These are phyloP conservation scores for Theobroma cacao DNA, from an alignment of 345 rosid species.

Conservation along the genomic window DNA sequence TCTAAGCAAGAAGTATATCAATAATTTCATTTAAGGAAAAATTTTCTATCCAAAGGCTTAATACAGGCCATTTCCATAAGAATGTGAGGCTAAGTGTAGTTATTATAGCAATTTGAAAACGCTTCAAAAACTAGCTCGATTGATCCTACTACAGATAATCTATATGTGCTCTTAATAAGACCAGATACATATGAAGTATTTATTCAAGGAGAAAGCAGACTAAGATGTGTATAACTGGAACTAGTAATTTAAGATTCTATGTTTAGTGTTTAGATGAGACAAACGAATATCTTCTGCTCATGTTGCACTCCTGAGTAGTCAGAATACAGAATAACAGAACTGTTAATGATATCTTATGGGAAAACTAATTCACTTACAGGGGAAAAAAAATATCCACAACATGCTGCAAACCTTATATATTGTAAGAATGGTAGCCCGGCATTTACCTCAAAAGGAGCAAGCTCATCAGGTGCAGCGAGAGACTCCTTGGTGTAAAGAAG, in stretches of 20 bases:
- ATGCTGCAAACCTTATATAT: not conserved
- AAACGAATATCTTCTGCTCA: not conserved
- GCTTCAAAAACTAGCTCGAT: not conserved
- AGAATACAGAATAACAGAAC: not conserved
- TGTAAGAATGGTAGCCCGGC: not conserved
- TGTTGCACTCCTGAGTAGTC: not conserved
- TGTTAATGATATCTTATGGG: slow-evolving; percentile 4
- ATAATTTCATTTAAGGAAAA: not conserved
- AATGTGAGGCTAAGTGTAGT: not conserved
- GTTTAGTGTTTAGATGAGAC: not conserved
- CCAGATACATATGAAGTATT: not conserved
- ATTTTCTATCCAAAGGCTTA: not conserved
- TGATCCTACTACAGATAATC: not conserved
- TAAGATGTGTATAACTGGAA: not conserved
- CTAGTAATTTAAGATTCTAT: not conserved
- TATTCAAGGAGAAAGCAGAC: not conserved
- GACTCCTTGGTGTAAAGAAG: slow-evolving; percentile 80
- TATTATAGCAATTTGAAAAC: not conserved
- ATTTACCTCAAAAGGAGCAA: slow-evolving; percentile 78
- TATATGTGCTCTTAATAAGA: not conserved
- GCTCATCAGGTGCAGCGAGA: slow-evolving; percentile 82
- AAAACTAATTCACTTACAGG: not conserved
- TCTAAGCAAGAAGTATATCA: not conserved
- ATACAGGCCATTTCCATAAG: not conserved
- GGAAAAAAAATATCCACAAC: not conserved